Evolutionary conservation across 1,284 basidiomycete genomes (phyloP).

Genomic region (Ganoderma multipileum): DNA sequence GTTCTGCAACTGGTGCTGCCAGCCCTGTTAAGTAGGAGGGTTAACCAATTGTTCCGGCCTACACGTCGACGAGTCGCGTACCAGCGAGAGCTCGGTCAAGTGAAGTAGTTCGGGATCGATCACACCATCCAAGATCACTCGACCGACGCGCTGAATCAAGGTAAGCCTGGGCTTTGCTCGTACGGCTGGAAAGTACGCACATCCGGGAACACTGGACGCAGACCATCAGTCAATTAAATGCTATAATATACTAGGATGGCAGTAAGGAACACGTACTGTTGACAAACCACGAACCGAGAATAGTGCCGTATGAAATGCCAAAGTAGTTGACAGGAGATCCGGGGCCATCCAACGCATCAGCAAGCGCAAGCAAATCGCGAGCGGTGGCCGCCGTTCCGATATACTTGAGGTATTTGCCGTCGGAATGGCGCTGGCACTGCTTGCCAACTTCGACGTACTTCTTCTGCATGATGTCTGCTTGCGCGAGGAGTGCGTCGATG

Average conservation of each 20-base stretch:
- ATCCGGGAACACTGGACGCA: slow-evolving; percentile 25
- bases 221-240: background rate
- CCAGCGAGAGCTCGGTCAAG: background rate
- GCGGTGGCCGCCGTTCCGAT: slow-evolving; percentile 26
- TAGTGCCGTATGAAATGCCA: slow-evolving; percentile 23
- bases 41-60: background rate
- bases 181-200: background rate
- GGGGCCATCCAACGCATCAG: slow-evolving; percentile 25
- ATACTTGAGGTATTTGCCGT: slow-evolving; percentile 17
- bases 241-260: too few relatives aligned
- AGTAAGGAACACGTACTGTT: slow-evolving; percentile 21
- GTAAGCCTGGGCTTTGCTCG: background rate
- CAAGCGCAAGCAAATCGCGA: slow-evolving; percentile 25
- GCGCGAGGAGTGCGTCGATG: slow-evolving; percentile 11
- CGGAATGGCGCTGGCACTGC: slow-evolving; percentile 6
- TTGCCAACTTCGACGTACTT: slow-evolving; percentile 18
- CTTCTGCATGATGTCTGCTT: slow-evolving; percentile 15
- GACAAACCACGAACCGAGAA: slow-evolving; percentile 25
- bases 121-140: slow-evolving; percentile 22
- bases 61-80: background rate
- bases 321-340: slow-evolving; percentile 23
- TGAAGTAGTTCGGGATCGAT: slow-evolving; percentile 9
- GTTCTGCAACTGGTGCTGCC: background rate
- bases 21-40: background rate
- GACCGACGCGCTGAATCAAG: slow-evolving; percentile 22